A percentile compares a stretch with the other conserved stretches of the same genome.
Conservation (phyloP, 306 rosid species). For the Ormosia semicastrata region DNA sequence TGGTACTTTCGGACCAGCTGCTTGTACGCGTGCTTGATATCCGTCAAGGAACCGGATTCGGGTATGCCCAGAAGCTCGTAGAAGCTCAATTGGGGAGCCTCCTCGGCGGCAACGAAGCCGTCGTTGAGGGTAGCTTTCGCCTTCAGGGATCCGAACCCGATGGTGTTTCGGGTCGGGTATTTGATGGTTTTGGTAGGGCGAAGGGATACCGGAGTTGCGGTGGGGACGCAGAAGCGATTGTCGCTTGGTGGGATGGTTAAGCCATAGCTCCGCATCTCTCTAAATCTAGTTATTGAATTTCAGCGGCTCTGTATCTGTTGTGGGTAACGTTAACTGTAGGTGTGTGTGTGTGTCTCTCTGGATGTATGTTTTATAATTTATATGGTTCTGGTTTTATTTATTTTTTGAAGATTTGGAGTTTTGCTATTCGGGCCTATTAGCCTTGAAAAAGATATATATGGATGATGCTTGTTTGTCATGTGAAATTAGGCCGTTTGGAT, state of each 20-base stretch:
- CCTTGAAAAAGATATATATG: no score
- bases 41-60: conserved; percentile 58
- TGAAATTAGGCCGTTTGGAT: no score
- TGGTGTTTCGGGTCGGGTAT: conserved; percentile 12
- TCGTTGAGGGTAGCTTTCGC: conserved; percentile 45
- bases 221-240: conserved; percentile 48
- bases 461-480: no score
- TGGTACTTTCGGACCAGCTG: conserved; percentile 82
- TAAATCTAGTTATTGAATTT: no score
- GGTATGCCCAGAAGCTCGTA: conserved; percentile 77
- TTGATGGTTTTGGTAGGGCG: conserved; percentile 6
- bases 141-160: conserved; percentile 25
- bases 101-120: conserved; percentile 36
- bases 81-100: conserved; percentile 40
- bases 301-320: background rate
- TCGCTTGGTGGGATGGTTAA: conserved; percentile 50
- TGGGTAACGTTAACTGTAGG: no score
- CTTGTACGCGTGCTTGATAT: conserved; percentile 88
- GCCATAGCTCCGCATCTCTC: conserved; percentile 54
- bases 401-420: no score
- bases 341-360: no score
- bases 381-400: no score
- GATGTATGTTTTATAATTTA: no score
- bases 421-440: no score
- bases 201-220: conserved; percentile 7